phyloP scores from a whole-genome alignment of 805 yeast species.

The Lachancea quebecensis region DNA sequence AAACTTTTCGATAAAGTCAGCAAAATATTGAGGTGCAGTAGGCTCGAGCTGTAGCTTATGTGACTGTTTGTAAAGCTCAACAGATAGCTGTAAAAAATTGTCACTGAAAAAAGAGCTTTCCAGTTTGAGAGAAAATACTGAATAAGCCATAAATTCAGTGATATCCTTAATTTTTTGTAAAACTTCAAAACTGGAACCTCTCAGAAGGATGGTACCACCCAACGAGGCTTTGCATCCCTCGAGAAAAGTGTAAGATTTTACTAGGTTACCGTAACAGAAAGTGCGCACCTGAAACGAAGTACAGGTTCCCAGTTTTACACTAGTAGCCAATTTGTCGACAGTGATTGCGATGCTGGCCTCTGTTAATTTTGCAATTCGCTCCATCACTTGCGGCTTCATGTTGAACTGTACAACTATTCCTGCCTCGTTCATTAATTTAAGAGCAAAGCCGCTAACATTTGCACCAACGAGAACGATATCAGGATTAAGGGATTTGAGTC shows the following conservation, averaged over 20 bases:
- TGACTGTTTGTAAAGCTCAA: constrained; percentile 29
- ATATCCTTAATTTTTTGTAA: constrained; percentile 68
- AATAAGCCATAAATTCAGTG: constrained; percentile 72
- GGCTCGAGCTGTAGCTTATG: constrained; percentile 13
- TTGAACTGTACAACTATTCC: constrained; percentile 77
- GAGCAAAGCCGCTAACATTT: constrained; percentile 75
- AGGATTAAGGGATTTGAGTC: constrained; percentile 72
- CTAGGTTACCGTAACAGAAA: constrained; percentile 46
- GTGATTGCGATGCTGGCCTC: constrained; percentile 81
- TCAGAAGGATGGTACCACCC: constrained; percentile 80
- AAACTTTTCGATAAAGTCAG: constrained; percentile 36
- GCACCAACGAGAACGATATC: constrained; percentile 73
- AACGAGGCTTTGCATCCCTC: constrained; percentile 65
- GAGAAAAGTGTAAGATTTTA: constrained; percentile 71
- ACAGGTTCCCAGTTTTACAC: constrained; percentile 71
- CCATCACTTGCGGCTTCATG: constrained; percentile 74
- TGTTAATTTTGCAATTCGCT: constrained; percentile 69
- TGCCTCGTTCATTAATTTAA: constrained; percentile 60
- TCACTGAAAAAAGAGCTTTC: constrained; percentile 73
- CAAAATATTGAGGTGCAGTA: constrained; percentile 28
- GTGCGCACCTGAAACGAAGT: constrained; percentile 62
- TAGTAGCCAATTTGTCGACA: constrained; percentile 72
- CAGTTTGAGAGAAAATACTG: constrained; percentile 67
- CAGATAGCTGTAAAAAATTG: constrained; percentile 49
- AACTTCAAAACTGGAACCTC: constrained; percentile 65